Conservation (phyloP, 1,139 yeast genomes). For the Debaryomyces udenii region DNA sequence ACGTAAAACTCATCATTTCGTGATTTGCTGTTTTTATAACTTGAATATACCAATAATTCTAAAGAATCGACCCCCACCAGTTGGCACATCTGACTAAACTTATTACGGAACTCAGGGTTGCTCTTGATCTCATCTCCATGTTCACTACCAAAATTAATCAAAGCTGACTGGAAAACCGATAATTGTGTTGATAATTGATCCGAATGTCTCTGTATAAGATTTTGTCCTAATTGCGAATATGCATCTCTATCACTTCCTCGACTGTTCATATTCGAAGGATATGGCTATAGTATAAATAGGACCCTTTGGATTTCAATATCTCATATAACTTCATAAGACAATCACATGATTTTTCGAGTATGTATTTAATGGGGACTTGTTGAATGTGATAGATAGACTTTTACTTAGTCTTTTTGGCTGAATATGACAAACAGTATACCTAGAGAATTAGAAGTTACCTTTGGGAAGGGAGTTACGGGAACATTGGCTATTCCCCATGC, state of each 20-base stretch:
- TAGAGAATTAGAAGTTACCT: conserved; percentile 39
- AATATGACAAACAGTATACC: conserved; percentile 20
- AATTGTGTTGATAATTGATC: conserved; percentile 60
- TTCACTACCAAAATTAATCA: conserved; percentile 63
- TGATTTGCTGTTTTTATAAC: conserved; percentile 20
- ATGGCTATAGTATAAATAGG: background rate
- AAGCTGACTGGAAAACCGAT: conserved; percentile 61
- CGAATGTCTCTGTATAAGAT: conserved; percentile 43
- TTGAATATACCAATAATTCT: conserved; percentile 44
- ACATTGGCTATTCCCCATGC: conserved; percentile 45
- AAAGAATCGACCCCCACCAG: conserved; percentile 86
- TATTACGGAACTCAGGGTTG: conserved; percentile 65
- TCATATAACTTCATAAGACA: background rate
- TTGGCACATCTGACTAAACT: conserved; percentile 74
- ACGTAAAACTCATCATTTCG: conserved; percentile 57
- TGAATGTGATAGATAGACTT: background rate
- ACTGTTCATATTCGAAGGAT: conserved; percentile 5
- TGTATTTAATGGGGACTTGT: background rate
- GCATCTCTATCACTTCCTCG: conserved; percentile 29
- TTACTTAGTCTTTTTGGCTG: too few species aligned
- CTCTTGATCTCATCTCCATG: conserved; percentile 63
- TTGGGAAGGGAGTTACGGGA: conserved; percentile 42
- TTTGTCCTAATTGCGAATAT: conserved; percentile 28
- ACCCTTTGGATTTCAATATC: background rate
- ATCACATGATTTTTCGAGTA: background rate